Percentiles rank a stretch among this genome's conserved stretches.
Conservation (phyloP, 352 stramenopile genomes). For the Elongisporangium undulatum region DNA sequence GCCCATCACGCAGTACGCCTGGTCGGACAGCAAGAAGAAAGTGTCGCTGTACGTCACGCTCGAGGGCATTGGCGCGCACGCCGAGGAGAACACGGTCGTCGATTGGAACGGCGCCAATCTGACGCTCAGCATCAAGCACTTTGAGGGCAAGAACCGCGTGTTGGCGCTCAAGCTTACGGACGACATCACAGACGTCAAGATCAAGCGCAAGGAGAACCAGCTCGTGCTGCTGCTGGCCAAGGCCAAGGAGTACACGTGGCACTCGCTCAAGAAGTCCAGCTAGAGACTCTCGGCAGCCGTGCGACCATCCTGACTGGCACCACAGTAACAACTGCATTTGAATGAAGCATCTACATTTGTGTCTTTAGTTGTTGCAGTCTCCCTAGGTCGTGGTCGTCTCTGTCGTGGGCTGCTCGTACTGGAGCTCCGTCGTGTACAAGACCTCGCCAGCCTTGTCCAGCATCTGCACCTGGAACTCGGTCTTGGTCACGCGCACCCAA, state of each 20-base stretch:
- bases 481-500: conserved; percentile 64
- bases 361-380: background rate
- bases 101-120: conserved; percentile 64
- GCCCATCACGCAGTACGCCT: conserved; percentile 75
- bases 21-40: conserved; percentile 75
- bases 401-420: conserved; percentile 22
- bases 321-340: conserved; percentile 10
- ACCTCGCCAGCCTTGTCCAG: conserved; percentile 61
- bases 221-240: conserved; percentile 77
- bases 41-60: conserved; percentile 79
- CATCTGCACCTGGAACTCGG: conserved; percentile 71
- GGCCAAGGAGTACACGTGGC: conserved; percentile 73
- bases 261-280: conserved; percentile 71
- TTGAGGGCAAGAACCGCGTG: conserved; percentile 66
- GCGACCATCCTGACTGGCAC: background rate
- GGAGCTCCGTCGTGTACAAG: conserved; percentile 78
- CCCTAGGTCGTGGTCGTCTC: background rate
- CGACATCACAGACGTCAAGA: conserved; percentile 75
- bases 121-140: conserved; percentile 54
- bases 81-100: conserved; percentile 57
- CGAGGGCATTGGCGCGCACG: conserved; percentile 48
- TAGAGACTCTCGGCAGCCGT: conserved; percentile 28
- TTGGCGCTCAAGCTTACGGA: conserved; percentile 76
- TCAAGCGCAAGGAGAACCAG: conserved; percentile 77
- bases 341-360: conserved; percentile 15